These are phyloP conservation scores for Talaromyces sp. DNA, from an alignment of 2,329 filamentous ascomycete species.

Conservation along the genomic window DNA sequence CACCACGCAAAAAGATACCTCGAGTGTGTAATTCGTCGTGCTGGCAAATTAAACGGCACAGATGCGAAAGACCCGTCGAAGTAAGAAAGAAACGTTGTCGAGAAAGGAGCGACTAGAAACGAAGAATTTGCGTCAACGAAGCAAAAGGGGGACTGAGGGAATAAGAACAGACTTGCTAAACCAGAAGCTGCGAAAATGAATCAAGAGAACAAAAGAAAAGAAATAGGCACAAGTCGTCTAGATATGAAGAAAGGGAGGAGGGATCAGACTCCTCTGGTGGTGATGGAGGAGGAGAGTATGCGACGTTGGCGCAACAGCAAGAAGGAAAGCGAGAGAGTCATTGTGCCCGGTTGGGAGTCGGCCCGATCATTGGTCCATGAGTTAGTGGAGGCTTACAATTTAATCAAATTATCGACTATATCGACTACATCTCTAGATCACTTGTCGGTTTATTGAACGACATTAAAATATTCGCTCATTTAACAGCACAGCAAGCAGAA, in stretches of 20 bases:
- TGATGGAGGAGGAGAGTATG: slow-evolving; percentile 12
- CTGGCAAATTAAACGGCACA: background rate
- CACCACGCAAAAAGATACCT: background rate
- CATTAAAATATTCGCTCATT: too few relatives aligned
- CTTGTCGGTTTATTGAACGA: too few relatives aligned
- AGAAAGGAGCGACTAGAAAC: slow-evolving; percentile 18
- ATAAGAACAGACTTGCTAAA: slow-evolving; percentile 11
- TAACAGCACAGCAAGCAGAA: too few relatives aligned
- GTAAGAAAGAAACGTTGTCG: background rate
- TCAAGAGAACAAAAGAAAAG: background rate
- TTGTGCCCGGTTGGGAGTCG: too few relatives aligned
- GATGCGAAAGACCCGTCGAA: background rate
- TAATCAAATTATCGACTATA: too few relatives aligned
- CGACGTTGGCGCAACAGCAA: slow-evolving; percentile 13
- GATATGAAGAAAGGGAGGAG: slow-evolving; percentile 2
- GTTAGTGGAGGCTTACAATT: too few relatives aligned
- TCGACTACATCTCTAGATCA: too few relatives aligned
- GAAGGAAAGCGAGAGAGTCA: slow-evolving; percentile 10
- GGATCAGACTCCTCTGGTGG: slow-evolving; percentile 7
- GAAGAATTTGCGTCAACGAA: background rate
- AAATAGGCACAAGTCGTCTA: background rate
- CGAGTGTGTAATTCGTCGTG: too few relatives aligned
- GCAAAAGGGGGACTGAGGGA: slow-evolving; percentile 12
- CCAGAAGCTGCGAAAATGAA: slow-evolving; percentile 14
- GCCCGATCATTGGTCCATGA: too few relatives aligned